A percentile compares a stretch with the other conserved stretches of the same genome.
These are phyloP conservation scores for Cladosporium cucumerinum DNA, from an alignment of 2,329 filamentous ascomycete genomes.

Conservation along the genomic window DNA sequence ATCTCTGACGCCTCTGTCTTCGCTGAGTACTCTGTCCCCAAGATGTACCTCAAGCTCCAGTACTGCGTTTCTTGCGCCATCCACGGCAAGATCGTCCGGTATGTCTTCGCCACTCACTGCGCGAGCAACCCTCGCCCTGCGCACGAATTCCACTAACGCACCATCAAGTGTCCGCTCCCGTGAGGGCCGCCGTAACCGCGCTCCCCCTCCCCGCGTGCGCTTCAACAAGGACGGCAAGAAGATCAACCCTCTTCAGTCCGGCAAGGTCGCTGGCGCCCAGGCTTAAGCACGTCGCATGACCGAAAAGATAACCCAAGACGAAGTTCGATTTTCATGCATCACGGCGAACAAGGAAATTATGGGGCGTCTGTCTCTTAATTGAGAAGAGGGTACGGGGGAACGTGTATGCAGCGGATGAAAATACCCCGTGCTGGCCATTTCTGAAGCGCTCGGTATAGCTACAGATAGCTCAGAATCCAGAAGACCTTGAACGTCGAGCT, in stretches of 20 bases:
- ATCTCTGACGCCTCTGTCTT: slow-evolving; percentile 99
- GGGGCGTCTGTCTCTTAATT: slow-evolving; percentile 21
- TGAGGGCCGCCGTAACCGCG: slow-evolving; percentile 97
- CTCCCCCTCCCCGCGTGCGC: slow-evolving; percentile 91
- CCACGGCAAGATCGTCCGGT: slow-evolving; percentile 99
- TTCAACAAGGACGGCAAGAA: slow-evolving; percentile 99
- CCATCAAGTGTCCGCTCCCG: slow-evolving; percentile 83
- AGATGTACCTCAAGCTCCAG: slow-evolving; percentile 99
- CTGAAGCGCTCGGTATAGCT: slow-evolving; percentile 17
- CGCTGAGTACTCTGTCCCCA: slow-evolving; percentile 97
- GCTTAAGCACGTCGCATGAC: slow-evolving; percentile 20
- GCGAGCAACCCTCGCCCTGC: slow-evolving; percentile 7
- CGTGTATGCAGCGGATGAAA: slow-evolving; percentile 15
- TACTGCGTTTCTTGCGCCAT: slow-evolving; percentile 99
- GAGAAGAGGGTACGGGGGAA: slow-evolving; percentile 17
- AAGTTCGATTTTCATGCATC: slow-evolving; percentile 19
- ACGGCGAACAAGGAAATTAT: slow-evolving; percentile 18
- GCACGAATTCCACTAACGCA: slow-evolving; percentile 19
- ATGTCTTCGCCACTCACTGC: slow-evolving; percentile 51
- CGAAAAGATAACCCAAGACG: slow-evolving; percentile 17
- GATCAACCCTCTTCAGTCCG: slow-evolving; percentile 80
- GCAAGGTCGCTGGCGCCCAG: slow-evolving; percentile 55
- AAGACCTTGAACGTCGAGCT: slow-evolving; percentile 15
- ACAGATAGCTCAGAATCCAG: slow-evolving; percentile 18
- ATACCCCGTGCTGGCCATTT: slow-evolving; percentile 14